Evolutionary conservation across 345 rosid species (phyloP).

Genomic region (Pugionium cornutum): DNA sequence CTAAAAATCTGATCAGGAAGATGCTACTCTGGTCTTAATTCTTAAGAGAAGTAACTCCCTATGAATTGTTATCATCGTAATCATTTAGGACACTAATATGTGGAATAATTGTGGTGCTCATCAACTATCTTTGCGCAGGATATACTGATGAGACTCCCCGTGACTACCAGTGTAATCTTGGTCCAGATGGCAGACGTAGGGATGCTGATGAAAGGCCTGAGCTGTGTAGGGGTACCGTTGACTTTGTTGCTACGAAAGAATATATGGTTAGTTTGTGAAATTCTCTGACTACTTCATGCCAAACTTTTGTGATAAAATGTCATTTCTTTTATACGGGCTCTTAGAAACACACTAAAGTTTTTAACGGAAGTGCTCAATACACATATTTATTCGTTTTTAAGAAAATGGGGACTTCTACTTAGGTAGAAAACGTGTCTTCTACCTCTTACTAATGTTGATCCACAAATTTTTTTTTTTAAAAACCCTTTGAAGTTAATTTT

Average conservation of each 20-base stretch:
- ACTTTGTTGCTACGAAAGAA: conserved; percentile 90
- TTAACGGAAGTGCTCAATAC: background rate
- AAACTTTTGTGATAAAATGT: conserved; percentile 5
- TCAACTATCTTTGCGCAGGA: conserved; percentile 49
- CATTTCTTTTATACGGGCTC: conserved; percentile 1
- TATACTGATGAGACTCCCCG: conserved; percentile 81
- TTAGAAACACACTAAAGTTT: background rate
- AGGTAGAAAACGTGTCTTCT: no score
- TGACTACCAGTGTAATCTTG: conserved; percentile 86
- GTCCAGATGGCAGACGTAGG: conserved; percentile 90
- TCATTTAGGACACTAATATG: conserved; percentile 1
- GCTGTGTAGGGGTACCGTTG: conserved; percentile 91
- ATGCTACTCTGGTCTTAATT: conserved; percentile 5
- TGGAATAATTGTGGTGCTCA: conserved; percentile 21
- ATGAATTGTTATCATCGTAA: conserved; percentile 4
- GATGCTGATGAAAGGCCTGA: conserved; percentile 98
- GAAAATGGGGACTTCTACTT: no score
- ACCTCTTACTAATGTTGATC: conserved; percentile 7
- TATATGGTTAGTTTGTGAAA: conserved; percentile 83
- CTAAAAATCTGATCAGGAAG: background rate
- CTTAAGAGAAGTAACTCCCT: conserved; percentile 1
- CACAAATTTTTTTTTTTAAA: no score
- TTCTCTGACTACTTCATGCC: conserved; percentile 34
- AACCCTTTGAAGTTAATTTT: background rate
- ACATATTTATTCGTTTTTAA: no score